phyloP scores from a whole-genome alignment of 176 grass and related monocot species.

The Oryza rufipogon region DNA sequence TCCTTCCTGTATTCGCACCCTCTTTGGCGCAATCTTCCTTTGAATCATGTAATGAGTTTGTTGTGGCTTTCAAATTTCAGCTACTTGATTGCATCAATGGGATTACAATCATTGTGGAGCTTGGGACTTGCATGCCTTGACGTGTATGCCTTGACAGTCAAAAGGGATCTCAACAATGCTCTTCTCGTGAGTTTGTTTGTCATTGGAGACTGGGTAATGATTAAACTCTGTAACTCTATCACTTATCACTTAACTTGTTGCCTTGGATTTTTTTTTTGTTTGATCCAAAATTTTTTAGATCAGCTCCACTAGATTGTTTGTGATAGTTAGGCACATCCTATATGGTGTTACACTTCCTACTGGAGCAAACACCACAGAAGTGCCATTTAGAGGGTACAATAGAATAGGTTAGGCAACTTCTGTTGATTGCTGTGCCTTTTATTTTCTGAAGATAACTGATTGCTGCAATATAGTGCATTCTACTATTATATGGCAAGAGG shows the following conservation, averaged over 20 bases:
- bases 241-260: neutral
- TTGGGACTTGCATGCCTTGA: constrained; percentile 89
- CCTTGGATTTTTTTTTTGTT: neutral
- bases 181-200: constrained; percentile 89
- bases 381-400: neutral
- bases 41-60: constrained; percentile 2
- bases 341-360: neutral
- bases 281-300: neutral
- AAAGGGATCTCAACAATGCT: constrained; percentile 70
- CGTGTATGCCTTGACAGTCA: constrained; percentile 65
- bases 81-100: constrained; percentile 94
- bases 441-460: no score
- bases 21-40: neutral
- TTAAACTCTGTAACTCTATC: neutral
- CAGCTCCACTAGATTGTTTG: neutral
- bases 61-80: constrained; percentile 53
- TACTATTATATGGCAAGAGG: neutral
- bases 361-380: neutral
- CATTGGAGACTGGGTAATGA: constrained; percentile 94
- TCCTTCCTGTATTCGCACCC: neutral
- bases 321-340: neutral
- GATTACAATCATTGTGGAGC: constrained; percentile 86
- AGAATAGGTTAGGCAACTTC: neutral
- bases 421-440: neutral
- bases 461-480: neutral